Evolutionary conservation across 2,329 filamentous ascomycete genomes (phyloP), one percentile per base, ranked within the genome.

Genomic region (Knoxdaviesia proteae): DNA sequence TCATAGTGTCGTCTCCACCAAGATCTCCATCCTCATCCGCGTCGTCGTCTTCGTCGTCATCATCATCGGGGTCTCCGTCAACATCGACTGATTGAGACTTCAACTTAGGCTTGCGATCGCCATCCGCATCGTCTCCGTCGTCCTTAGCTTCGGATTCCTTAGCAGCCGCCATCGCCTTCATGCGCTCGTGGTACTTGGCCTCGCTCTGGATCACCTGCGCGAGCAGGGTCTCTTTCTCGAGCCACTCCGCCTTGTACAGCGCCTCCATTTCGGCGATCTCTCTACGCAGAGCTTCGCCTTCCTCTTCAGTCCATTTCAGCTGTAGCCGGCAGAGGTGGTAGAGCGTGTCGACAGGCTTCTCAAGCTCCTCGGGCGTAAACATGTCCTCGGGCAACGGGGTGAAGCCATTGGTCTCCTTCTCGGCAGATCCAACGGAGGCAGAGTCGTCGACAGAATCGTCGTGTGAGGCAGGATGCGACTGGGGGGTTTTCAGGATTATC

Each of bases 201-300:
- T 88, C 82, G 51, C 64, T 68, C 51, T 68, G 59, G 50, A 84
- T 68, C 33, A 80, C 68, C 53, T 84, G 82, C 45, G 83, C 73
- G n/a, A 90, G 58, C 11, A 88, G 58, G 32, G 83, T 68, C 58
- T 90, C 82, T 58, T 88, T 88, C 58, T 82, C 75, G 9, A 74
- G 62, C 83, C 83, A 90, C 54, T 84, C 80, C 47, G 74, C 67
- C 55, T 73, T 73, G 57, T 80, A 77, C 8, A 67, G 52, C 34
- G 71, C 70, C 56, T 88, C 80, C 56, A 80, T 69, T 38, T 63
- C 61, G 48, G 77, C 74, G 49, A 76, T 74, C 55, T 86, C 77
- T 43, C 63, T 64, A 50, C 69, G 69, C 41, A 90, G 62, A 36
- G 64, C 58, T 42, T 80, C 74, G 45, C 67, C 64, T 42, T 87